Percentiles rank a stretch among this genome's conserved stretches.
Evolutionary conservation across 371 early-diverging fungal genomes (phyloP).

Genomic region (Capillidium rhysosporum): DNA sequence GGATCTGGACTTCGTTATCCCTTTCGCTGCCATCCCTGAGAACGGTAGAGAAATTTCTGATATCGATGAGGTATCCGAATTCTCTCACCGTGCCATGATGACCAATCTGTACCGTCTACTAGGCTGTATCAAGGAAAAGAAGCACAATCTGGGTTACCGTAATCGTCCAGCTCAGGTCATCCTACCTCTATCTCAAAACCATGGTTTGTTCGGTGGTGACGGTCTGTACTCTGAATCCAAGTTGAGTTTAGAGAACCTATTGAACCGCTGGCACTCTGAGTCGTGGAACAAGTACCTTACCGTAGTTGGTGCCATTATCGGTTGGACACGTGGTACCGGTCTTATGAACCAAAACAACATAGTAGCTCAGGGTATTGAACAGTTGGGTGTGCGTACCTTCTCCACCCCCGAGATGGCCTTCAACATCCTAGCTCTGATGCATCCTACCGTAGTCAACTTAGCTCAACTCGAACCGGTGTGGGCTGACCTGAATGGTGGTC

Average conservation of each 20-base stretch:
- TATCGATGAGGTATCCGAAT: conserved; percentile 72
- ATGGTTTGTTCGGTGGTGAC: conserved; percentile 84
- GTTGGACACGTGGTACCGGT: conserved; percentile 96
- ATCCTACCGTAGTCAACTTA: conserved; percentile 57
- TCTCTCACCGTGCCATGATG: conserved; percentile 82
- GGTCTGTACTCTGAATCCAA: conserved; percentile 91
- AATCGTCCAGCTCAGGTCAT: conserved; percentile 83
- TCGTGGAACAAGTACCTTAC: conserved; percentile 75
- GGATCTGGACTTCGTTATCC: conserved; percentile 87
- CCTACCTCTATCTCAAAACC: conserved; percentile 88
- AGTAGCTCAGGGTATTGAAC: conserved; percentile 79
- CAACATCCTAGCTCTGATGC: conserved; percentile 80
- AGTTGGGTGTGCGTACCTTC: conserved; percentile 83
- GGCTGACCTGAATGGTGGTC: conserved; percentile 88
- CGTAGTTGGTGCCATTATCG: conserved; percentile 85
- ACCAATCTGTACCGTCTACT: conserved; percentile 68
- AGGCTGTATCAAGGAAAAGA: conserved; percentile 69
- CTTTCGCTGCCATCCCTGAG: conserved; percentile 88
- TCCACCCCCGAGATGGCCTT: conserved; percentile 86
- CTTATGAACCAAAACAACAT: conserved; percentile 86
- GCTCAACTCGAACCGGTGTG: conserved; percentile 69
- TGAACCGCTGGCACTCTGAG: conserved; percentile 87
- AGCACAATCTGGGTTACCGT: conserved; percentile 47
- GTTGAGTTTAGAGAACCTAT: conserved; percentile 74
- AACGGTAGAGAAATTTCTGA: conserved; percentile 71